Evolutionary conservation across 2,329 filamentous ascomycete genomes (phyloP).

Genomic region (Cercospora zeina): DNA sequence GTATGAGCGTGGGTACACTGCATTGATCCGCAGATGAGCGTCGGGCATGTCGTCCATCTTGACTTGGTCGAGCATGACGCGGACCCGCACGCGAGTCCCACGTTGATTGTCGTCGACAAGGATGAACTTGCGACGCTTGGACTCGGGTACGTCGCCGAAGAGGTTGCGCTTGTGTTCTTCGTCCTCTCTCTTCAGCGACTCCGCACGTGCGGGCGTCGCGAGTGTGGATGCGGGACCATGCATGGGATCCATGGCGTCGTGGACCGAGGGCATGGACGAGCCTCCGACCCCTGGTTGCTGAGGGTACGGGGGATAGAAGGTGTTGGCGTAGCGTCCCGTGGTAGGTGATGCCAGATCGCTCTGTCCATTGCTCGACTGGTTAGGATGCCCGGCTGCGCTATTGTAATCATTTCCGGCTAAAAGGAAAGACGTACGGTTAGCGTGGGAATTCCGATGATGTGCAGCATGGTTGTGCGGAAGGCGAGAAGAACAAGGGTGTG

Average conservation of each 20-base stretch:
- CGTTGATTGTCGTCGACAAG: constrained; percentile 87
- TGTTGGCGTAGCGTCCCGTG: constrained; percentile 72
- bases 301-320: constrained; percentile 72
- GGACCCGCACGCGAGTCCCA: constrained; percentile 77
- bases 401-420: constrained; percentile 60
- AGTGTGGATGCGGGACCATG: constrained; percentile 38
- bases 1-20: constrained; percentile 87
- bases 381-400: constrained; percentile 64
- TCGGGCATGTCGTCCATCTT: constrained; percentile 96
- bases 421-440: constrained; percentile 46
- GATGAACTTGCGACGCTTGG: constrained; percentile 94
- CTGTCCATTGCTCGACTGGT: constrained; percentile 62
- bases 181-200: constrained; percentile 51
- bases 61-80: constrained; percentile 88
- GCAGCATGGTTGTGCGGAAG: constrained; percentile 35
- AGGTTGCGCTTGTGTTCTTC: constrained; percentile 66
- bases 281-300: constrained; percentile 57
- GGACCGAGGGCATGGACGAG: constrained; percentile 65
- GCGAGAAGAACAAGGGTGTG: constrained; percentile 33
- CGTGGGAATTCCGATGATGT: constrained; percentile 38
- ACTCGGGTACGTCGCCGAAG: constrained; percentile 84
- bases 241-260: constrained; percentile 56
- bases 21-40: constrained; percentile 85
- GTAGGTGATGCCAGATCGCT: constrained; percentile 54
- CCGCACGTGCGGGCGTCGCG: constrained; percentile 42